A percentile compares a stretch with the other conserved stretches of the same genome.
Conservation (phyloP, 1,139 yeast species). For the Hanseniaspora uvarum region DNA sequence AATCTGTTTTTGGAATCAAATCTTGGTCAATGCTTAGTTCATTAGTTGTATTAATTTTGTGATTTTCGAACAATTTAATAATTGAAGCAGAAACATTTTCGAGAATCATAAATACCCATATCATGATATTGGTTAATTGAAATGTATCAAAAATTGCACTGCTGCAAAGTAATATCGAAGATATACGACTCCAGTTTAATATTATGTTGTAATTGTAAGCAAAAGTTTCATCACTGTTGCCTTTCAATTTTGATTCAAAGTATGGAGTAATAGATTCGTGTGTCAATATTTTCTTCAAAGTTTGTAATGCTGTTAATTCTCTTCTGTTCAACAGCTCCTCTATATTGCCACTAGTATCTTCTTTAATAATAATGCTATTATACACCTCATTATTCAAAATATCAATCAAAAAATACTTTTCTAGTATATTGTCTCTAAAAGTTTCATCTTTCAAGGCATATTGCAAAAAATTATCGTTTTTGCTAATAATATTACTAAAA, state of each 20-base stretch:
- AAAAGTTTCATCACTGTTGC: conserved; percentile 21
- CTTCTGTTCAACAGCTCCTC: conserved; percentile 4
- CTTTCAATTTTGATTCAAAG: conserved; percentile 25
- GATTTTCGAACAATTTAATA: conserved; percentile 32
- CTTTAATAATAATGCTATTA: background rate
- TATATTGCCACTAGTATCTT: background rate
- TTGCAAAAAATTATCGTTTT: conserved; percentile 27
- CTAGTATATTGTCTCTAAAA: conserved; percentile 16
- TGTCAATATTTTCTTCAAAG: conserved; percentile 20
- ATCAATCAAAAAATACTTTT: conserved; percentile 15
- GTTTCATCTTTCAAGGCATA: conserved; percentile 23
- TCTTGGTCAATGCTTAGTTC: conserved; percentile 25
- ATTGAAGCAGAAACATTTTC: conserved; percentile 1
- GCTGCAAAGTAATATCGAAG: conserved; percentile 41
- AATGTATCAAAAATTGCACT: conserved; percentile 45
- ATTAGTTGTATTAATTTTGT: conserved; percentile 21
- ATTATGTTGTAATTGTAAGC: conserved; percentile 20
- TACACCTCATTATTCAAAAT: background rate
- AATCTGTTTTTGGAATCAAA: conserved; percentile 18
- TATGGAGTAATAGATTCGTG: conserved; percentile 35
- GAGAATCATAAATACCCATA: conserved; percentile 38
- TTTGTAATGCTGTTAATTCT: conserved; percentile 2
- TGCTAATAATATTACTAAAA: conserved; percentile 14
- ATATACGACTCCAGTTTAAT: conserved; percentile 26
- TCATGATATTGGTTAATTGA: conserved; percentile 42